A percentile compares a stretch with the other conserved stretches of the same genome.
phyloP scores from a whole-genome alignment of 345 rosid genomes.

The Combretum micranthum region DNA sequence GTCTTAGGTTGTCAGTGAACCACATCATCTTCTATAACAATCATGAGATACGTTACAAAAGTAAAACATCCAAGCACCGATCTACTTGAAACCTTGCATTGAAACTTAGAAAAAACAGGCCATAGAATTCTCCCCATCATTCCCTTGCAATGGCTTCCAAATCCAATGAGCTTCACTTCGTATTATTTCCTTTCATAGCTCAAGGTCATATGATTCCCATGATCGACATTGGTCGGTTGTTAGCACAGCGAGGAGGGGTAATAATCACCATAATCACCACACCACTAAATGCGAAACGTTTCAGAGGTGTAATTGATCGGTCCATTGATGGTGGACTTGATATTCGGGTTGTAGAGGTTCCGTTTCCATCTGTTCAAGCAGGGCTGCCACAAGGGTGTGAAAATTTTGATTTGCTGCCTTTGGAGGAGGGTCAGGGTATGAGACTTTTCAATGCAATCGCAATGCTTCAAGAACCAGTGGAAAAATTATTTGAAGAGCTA shows the following conservation, averaged over 20 bases:
- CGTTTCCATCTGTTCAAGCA: constrained; percentile 19
- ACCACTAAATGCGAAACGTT: constrained; percentile 21
- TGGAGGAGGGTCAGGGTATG: too few relatives aligned
- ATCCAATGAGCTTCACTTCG: constrained; percentile 38
- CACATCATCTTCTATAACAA: too few relatives aligned
- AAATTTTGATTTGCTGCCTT: constrained; percentile 35
- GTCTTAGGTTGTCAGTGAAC: too few relatives aligned
- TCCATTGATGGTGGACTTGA: constrained; percentile 16
- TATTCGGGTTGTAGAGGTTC: constrained; percentile 23
- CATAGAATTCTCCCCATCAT: too few relatives aligned
- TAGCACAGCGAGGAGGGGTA: constrained; percentile 30
- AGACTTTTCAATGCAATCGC: constrained; percentile 19
- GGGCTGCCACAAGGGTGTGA: constrained; percentile 40
- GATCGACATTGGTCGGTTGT: constrained; percentile 33
- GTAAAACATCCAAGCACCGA: too few relatives aligned
- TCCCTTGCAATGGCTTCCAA: too few relatives aligned
- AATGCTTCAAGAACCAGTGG: constrained; percentile 21
- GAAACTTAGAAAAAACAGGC: too few relatives aligned
- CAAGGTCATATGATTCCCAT: constrained; percentile 48
- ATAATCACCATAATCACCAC: constrained; percentile 34
- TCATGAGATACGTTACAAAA: too few relatives aligned
- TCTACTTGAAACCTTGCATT: too few relatives aligned
- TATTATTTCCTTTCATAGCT: constrained; percentile 37
- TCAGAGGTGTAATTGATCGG: constrained; percentile 10
- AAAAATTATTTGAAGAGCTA: too few relatives aligned